A percentile compares a stretch with the other conserved stretches of the same genome.
These are phyloP conservation scores for Kuraishia cidri DNA, from an alignment of 805 yeast genomes.

Conservation along the genomic window DNA sequence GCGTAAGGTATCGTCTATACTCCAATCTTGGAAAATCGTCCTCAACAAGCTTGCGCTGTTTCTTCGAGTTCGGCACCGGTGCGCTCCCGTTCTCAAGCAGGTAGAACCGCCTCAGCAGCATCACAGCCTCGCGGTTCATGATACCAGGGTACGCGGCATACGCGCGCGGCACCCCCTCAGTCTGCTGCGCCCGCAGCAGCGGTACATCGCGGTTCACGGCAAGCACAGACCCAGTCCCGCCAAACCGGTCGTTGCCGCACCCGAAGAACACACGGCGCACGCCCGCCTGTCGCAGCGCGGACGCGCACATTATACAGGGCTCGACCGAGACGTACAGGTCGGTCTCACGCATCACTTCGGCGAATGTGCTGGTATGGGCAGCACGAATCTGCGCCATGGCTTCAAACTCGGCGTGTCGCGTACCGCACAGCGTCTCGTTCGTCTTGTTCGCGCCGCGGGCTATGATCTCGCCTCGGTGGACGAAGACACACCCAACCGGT, in stretches of 20 bases:
- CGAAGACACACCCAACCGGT: slow-evolving; percentile 80
- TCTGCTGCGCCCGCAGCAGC: slow-evolving; percentile 2
- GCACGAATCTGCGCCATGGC: slow-evolving; percentile 53
- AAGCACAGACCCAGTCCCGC: slow-evolving; percentile 90
- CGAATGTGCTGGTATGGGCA: slow-evolving; percentile 15
- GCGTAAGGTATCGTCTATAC: slow-evolving; percentile 43
- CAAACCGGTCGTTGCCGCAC: slow-evolving; percentile 91
- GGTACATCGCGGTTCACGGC: slow-evolving; percentile 39
- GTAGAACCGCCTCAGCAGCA: slow-evolving; percentile 75
- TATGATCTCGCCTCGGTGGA: slow-evolving; percentile 37
- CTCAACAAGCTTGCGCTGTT: slow-evolving; percentile 49
- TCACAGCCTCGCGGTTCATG: slow-evolving; percentile 71
- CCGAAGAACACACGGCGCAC: slow-evolving; percentile 76
- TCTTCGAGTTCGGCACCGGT: slow-evolving; percentile 71
- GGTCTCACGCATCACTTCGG: slow-evolving; percentile 38
- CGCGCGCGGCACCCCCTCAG: slow-evolving; percentile 13
- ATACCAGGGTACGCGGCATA: slow-evolving; percentile 72
- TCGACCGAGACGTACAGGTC: slow-evolving; percentile 90
- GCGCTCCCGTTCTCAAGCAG: slow-evolving; percentile 79
- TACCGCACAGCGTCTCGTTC: slow-evolving; percentile 76
- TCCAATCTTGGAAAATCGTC: slow-evolving; percentile 52
- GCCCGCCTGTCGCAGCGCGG: slow-evolving; percentile 76
- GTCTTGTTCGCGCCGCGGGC: slow-evolving; percentile 83
- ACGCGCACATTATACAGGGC: slow-evolving; percentile 98
- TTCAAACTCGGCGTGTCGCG: slow-evolving; percentile 86